phyloP scores from a whole-genome alignment of 1,139 yeast genomes.

The Nakaseomyces kungkrabaensis region DNA sequence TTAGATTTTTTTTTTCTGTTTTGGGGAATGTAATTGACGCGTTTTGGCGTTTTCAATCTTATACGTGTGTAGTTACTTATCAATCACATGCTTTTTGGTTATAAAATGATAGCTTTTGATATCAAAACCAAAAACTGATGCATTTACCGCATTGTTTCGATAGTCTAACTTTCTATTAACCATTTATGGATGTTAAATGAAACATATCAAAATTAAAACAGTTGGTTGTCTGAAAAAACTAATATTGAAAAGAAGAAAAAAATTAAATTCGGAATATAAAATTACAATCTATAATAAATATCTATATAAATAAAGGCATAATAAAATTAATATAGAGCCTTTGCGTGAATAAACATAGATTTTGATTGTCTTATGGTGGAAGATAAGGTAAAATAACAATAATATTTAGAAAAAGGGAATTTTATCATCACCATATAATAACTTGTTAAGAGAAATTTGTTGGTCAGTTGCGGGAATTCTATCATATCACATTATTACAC shows the following conservation, averaged over 20 bases:
- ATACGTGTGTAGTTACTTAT: neutral
- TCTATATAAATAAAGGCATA: neutral
- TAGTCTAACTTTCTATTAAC: too few relatives aligned
- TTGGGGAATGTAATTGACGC: constrained; percentile 2
- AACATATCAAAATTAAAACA: too few relatives aligned
- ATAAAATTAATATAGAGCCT: too few relatives aligned
- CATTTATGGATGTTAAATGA: too few relatives aligned
- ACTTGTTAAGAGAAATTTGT: too few relatives aligned
- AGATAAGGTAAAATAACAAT: too few relatives aligned
- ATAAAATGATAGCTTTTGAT: too few relatives aligned
- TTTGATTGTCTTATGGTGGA: too few relatives aligned
- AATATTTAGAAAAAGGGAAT: neutral
- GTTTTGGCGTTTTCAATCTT: neutral
- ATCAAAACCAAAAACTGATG: too few relatives aligned
- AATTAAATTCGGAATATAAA: neutral
- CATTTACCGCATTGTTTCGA: too few relatives aligned
- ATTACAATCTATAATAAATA: neutral
- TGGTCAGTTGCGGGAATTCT: neutral
- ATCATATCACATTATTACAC: neutral
- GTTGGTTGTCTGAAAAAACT: too few relatives aligned
- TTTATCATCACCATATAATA: too few relatives aligned
- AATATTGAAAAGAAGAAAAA: neutral
- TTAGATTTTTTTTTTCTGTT: neutral
- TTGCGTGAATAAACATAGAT: neutral
- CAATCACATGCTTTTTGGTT: neutral